Percentiles rank a stretch among this genome's conserved stretches.
phyloP scores from a whole-genome alignment of 208 protist genomes.

The Wallacemonas collosoma region DNA sequence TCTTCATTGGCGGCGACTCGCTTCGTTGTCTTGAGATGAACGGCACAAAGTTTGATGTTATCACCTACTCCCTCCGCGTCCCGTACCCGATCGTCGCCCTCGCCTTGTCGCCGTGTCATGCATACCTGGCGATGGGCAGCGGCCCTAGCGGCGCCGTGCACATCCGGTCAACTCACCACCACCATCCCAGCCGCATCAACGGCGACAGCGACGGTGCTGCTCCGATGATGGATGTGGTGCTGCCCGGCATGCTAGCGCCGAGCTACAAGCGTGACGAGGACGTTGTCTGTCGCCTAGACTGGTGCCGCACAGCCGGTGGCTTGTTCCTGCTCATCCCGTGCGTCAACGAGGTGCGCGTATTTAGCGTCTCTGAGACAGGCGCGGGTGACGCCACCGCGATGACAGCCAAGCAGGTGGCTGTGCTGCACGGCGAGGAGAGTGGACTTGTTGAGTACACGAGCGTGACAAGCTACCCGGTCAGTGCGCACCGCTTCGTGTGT shows the following conservation, averaged over 20 bases:
- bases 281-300: slow-evolving; percentile 52
- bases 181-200: not conserved
- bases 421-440: slow-evolving; percentile 11
- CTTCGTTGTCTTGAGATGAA: slow-evolving; percentile 72
- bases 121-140: slow-evolving; percentile 67
- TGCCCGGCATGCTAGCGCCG: slow-evolving; percentile 47
- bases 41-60: slow-evolving; percentile 42
- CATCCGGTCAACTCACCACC: not conserved
- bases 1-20: slow-evolving; percentile 88
- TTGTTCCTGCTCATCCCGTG: slow-evolving; percentile 59
- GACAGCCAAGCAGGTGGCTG: not conserved
- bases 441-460: slow-evolving; percentile 10
- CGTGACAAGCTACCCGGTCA: slow-evolving; percentile 32
- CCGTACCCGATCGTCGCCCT: slow-evolving; percentile 66
- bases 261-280: slow-evolving; percentile 47
- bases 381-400: not conserved
- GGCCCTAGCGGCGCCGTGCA: slow-evolving; percentile 48
- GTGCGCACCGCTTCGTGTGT: slow-evolving; percentile 34
- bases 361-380: slow-evolving; percentile 24
- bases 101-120: slow-evolving; percentile 65
- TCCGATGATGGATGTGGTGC: slow-evolving; percentile 24
- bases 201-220: slow-evolving; percentile 8
- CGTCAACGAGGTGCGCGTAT: slow-evolving; percentile 44
- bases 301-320: slow-evolving; percentile 39
- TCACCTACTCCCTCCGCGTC: slow-evolving; percentile 58